These are phyloP conservation scores for Mucor racemosus DNA, from an alignment of 371 early-diverging fungal genomes.

Conservation along the genomic window DNA sequence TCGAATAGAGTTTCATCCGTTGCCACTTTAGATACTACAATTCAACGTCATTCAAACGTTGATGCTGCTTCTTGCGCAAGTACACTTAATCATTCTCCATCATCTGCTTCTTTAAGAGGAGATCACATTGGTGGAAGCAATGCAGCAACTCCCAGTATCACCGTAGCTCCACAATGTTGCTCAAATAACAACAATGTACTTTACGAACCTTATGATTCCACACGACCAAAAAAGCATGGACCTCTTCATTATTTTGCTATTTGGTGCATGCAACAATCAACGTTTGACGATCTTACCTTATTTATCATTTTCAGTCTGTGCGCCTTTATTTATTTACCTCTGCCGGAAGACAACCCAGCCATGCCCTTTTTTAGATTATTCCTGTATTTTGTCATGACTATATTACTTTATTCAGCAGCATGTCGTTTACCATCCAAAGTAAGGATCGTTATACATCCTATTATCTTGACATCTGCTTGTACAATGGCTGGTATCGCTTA, in stretches of 20 bases:
- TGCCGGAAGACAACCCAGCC: constrained; percentile 25
- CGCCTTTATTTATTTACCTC: constrained; percentile 29
- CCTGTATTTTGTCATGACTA: constrained; percentile 27
- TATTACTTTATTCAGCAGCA: constrained; percentile 20
- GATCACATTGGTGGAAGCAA: not conserved
- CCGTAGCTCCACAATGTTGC: not conserved
- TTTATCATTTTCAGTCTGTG: constrained; percentile 25
- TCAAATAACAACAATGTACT: not conserved
- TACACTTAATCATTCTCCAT: not conserved
- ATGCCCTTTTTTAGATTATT: constrained; percentile 33
- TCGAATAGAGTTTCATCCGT: not conserved
- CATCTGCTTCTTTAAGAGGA: not conserved
- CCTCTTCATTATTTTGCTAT: constrained; percentile 22
- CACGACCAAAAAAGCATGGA: constrained; percentile 13
- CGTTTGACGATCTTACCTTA: constrained; percentile 24
- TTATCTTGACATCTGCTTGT: constrained; percentile 29
- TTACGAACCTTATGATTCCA: not conserved
- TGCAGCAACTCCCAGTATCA: not conserved
- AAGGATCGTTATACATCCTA: constrained; percentile 29
- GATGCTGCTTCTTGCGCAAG: constrained; percentile 5
- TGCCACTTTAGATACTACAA: not conserved
- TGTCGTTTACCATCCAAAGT: constrained; percentile 20
- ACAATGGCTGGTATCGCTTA: constrained; percentile 31
- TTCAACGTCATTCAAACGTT: not conserved
- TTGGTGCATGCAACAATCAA: constrained; percentile 31